Evolutionary conservation across 805 yeast genomes (phyloP).

Genomic region (Starmerella sp.): DNA sequence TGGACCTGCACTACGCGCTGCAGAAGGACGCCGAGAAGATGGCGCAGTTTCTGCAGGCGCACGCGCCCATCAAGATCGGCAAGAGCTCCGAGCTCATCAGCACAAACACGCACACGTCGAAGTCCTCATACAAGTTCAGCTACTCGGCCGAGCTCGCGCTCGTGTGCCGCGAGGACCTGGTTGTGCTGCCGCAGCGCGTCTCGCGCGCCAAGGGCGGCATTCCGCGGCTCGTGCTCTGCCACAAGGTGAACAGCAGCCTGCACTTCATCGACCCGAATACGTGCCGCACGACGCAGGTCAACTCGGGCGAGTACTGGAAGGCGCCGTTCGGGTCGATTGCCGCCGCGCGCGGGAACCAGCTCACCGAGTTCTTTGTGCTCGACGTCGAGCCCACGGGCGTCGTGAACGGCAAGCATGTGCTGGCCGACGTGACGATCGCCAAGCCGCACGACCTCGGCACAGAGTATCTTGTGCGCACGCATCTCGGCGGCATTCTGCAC

Average conservation of each 20-base stretch:
- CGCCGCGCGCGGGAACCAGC: conserved; percentile 53
- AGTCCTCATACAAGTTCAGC: conserved; percentile 78
- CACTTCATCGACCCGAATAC: conserved; percentile 83
- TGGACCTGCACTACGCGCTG: conserved; percentile 83
- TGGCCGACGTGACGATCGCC: conserved; percentile 88
- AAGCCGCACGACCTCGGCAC: conserved; percentile 79
- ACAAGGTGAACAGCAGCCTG: conserved; percentile 66
- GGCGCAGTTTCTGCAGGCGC: conserved; percentile 78
- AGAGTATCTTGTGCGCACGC: conserved; percentile 76
- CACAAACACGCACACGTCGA: conserved; percentile 83
- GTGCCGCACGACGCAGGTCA: conserved; percentile 63
- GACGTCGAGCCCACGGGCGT: conserved; percentile 90
- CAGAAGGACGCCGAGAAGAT: conserved; percentile 87
- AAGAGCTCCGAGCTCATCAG: conserved; percentile 86
- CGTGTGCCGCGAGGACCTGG: conserved; percentile 91
- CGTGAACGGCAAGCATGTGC: conserved; percentile 60
- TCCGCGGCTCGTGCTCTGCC: conserved; percentile 70
- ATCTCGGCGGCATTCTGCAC: conserved; percentile 85
- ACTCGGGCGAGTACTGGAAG: conserved; percentile 69
- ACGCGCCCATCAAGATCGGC: conserved; percentile 72
- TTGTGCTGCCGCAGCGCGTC: conserved; percentile 75
- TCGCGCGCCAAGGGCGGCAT: conserved; percentile 78
- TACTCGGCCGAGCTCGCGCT: conserved; percentile 92
- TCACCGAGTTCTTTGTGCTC: conserved; percentile 77
- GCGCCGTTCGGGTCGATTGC: conserved; percentile 42